These are phyloP conservation scores for Abrus pulchellus DNA, from an alignment of 306 rosid species.

Conservation along the genomic window DNA sequence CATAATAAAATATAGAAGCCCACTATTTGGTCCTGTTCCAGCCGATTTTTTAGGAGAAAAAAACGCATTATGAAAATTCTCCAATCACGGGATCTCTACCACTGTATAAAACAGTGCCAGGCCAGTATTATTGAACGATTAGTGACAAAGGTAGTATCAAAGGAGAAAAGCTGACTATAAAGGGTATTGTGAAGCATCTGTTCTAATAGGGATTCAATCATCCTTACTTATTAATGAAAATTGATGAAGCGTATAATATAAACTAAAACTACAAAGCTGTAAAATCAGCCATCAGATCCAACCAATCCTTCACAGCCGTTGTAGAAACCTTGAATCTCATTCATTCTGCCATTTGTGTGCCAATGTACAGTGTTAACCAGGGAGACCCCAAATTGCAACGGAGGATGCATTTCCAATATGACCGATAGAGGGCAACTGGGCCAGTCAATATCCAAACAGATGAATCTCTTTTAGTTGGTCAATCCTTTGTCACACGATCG, in stretches of 20 bases:
- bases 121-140: constrained; percentile 26
- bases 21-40: background rate
- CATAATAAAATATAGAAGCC: background rate
- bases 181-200: constrained; percentile 32
- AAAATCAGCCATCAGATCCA: constrained; percentile 47
- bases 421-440: constrained; percentile 37
- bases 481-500: constrained; percentile 53
- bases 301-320: constrained; percentile 22
- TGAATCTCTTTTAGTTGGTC: constrained; percentile 46
- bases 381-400: constrained; percentile 37
- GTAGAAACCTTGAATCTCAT: constrained; percentile 37
- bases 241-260: constrained; percentile 42
- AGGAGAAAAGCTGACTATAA: constrained; percentile 21
- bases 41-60: background rate
- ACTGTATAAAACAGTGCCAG: background rate
- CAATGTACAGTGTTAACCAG: constrained; percentile 34
- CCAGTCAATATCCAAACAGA: constrained; percentile 24
- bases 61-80: background rate
- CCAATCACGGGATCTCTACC: background rate
- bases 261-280: constrained; percentile 44
- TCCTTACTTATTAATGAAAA: constrained; percentile 26
- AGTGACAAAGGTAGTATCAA: constrained; percentile 6
- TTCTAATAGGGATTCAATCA: constrained; percentile 29
- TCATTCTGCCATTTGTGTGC: constrained; percentile 30
- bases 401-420: constrained; percentile 33